Base-by-base conservation (phyloP, 257 asterid genomes). In the Ballota nigra region DNA sequence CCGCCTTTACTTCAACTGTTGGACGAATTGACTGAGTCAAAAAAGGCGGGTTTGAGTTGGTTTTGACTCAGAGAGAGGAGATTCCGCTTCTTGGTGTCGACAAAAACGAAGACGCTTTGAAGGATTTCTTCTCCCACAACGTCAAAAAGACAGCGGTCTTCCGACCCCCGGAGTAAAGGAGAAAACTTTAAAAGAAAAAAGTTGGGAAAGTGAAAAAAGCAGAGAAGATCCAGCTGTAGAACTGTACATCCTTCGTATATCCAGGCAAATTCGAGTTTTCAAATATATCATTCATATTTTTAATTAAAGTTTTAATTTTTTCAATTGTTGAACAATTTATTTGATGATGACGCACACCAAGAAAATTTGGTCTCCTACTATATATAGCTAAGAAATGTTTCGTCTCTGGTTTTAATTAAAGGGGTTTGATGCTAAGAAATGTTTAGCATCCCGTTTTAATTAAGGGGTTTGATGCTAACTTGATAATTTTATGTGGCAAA, bases 21-120 rank as follows among this genome's bases (percentile, higher is more conserved):
- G 10, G 55, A 5, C 45, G 69, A 12, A 55, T 77, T 73, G 82
- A 74, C 80, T 33, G 43, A 66, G 82, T 79, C 84, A 76, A 71
- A 70, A 61, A 63, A 78, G 76, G 73, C 52, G 70, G 77, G 58
- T 26, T n/a, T 65, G 72, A 70, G 78, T 36, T 75, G 72, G 62
- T 74, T 64, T 18, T 74, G 80, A 72, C 81, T 72, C 57, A 19
- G 71, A 58, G 38, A 18, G 49, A n/a, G 49, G 31, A 28, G 70
- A 24, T 56, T 74, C 55, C 53, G 71, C 36, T 40, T 12, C 24
- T 41, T 13, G 71, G 71, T 8, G 57, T 67, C 75, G 72, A 34
- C 63, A 16, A 23, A 66, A 76, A 72, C 79, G 71, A 62, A 13
- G 78, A 11, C 79, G 71, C 57, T 80, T 59, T 4, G 62, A 26